Evolutionary conservation across 1,139 yeast species (phyloP).

Genomic region (Pichia cactophila): DNA sequence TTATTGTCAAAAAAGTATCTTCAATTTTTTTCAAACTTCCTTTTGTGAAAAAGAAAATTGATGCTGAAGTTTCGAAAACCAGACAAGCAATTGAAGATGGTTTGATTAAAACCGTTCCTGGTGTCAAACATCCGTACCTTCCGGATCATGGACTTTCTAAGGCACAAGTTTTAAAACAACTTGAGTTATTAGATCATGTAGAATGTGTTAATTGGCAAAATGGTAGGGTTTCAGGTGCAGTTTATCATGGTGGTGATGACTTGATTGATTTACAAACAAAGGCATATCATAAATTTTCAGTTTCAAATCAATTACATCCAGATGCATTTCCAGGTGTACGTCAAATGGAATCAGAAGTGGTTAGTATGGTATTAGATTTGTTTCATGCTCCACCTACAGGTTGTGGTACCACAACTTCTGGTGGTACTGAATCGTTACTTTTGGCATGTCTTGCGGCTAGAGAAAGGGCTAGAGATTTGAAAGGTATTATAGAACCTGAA

Average conservation of each 20-base stretch:
- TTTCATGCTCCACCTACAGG: slow-evolving; percentile 67
- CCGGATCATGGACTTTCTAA: slow-evolving; percentile 52
- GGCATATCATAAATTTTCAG: slow-evolving; percentile 70
- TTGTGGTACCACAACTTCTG: slow-evolving; percentile 89
- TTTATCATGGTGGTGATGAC: slow-evolving; percentile 86
- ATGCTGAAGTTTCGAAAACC: slow-evolving; percentile 48
- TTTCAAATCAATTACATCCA: slow-evolving; percentile 93
- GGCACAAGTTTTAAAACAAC: slow-evolving; percentile 37
- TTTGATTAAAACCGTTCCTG: slow-evolving; percentile 45
- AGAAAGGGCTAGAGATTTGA: slow-evolving; percentile 49
- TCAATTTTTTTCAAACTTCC: slow-evolving; percentile 42
- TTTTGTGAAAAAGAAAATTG: slow-evolving; percentile 47
- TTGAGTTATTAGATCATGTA: slow-evolving; percentile 33
- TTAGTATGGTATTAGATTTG: slow-evolving; percentile 75
- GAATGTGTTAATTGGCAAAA: slow-evolving; percentile 59
- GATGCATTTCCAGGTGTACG: slow-evolving; percentile 96
- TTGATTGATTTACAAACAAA: slow-evolving; percentile 63
- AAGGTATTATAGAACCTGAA: slow-evolving; percentile 70
- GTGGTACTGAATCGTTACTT: slow-evolving; percentile 92
- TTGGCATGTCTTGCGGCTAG: slow-evolving; percentile 83
- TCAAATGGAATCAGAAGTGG: slow-evolving; percentile 94
- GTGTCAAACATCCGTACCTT: slow-evolving; percentile 39
- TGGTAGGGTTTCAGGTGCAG: slow-evolving; percentile 91
- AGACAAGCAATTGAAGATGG: slow-evolving; percentile 44
- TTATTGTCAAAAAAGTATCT: slow-evolving; percentile 7